Conservation (phyloP, 2,329 filamentous ascomycete genomes). For the Fusarium chuoi region DNA sequence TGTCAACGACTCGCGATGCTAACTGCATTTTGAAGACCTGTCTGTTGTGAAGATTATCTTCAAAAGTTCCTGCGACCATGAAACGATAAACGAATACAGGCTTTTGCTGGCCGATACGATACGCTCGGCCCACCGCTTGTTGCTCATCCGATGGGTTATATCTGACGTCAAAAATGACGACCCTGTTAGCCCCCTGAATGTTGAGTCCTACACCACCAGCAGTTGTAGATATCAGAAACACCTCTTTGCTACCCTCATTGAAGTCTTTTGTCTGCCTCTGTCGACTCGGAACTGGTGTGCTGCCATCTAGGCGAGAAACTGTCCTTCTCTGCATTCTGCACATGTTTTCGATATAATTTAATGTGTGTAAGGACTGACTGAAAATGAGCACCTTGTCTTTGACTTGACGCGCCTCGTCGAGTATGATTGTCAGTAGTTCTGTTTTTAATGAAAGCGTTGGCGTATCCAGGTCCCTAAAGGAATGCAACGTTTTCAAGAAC, state of each 20-base stretch:
- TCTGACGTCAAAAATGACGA: slow-evolving; percentile 85
- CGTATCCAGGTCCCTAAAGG: slow-evolving; percentile 54
- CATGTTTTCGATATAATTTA: slow-evolving; percentile 74
- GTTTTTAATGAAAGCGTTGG: slow-evolving; percentile 74
- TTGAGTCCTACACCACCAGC: slow-evolving; percentile 88
- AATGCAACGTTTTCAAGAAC: slow-evolving; percentile 51
- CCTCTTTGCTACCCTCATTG: slow-evolving; percentile 65
- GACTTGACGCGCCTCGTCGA: slow-evolving; percentile 68
- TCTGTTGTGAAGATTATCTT: slow-evolving; percentile 77
- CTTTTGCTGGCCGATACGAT: slow-evolving; percentile 85
- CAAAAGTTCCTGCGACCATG: slow-evolving; percentile 80
- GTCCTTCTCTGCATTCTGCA: slow-evolving; percentile 61
- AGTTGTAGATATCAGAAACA: slow-evolving; percentile 85
- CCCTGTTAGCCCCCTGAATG: slow-evolving; percentile 83
- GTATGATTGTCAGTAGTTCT: slow-evolving; percentile 72
- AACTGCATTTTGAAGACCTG: slow-evolving; percentile 86
- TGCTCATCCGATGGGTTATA: slow-evolving; percentile 86
- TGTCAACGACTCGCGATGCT: slow-evolving; percentile 82
- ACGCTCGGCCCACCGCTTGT: slow-evolving; percentile 87
- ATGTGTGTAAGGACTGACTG: slow-evolving; percentile 74
- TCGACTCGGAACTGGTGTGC: slow-evolving; percentile 64
- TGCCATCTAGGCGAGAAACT: slow-evolving; percentile 74
- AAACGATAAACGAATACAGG: slow-evolving; percentile 88
- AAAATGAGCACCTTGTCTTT: slow-evolving; percentile 86
- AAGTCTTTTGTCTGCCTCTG: slow-evolving; percentile 75